Evolutionary conservation across 768 basidiomycete genomes (phyloP).

Genomic region (Lanmaoa rubissima): DNA sequence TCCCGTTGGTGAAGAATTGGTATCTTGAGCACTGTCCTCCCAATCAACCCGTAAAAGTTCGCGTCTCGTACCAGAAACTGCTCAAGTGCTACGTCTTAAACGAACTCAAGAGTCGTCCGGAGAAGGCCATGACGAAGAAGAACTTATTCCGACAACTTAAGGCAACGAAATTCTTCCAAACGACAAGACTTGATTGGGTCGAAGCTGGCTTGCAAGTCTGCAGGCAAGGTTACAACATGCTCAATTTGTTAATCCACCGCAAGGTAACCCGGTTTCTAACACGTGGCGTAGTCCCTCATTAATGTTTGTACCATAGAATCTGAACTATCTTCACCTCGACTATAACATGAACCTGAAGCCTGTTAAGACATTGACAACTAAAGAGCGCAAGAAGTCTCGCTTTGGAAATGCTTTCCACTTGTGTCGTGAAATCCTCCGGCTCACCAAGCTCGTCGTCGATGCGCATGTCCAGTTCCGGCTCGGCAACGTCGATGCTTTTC

Average conservation of each 20-base stretch:
- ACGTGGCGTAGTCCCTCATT: not conserved
- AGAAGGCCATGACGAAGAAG: slow-evolving; percentile 98
- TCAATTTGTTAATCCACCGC: slow-evolving; percentile 97
- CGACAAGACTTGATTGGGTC: slow-evolving; percentile 97
- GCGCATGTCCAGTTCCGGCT: slow-evolving; percentile 98
- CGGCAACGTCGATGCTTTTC: slow-evolving; percentile 98
- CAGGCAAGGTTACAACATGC: slow-evolving; percentile 99
- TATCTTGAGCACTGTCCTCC: slow-evolving; percentile 98
- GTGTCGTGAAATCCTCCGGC: slow-evolving; percentile 94
- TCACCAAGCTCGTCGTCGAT: slow-evolving; percentile 98
- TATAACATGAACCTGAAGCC: slow-evolving; percentile 99
- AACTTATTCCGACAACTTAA: slow-evolving; percentile 94
- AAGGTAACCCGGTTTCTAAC: slow-evolving; percentile 51
- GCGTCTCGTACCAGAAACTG: slow-evolving; percentile 98
- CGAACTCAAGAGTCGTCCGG: slow-evolving; percentile 81
- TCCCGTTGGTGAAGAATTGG: slow-evolving; percentile 97
- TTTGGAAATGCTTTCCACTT: slow-evolving; percentile 99
- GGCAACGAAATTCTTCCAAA: slow-evolving; percentile 99
- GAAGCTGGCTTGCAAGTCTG: slow-evolving; percentile 98
- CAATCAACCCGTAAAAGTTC: slow-evolving; percentile 93
- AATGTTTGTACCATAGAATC: slow-evolving; percentile 47
- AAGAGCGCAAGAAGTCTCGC: slow-evolving; percentile 99
- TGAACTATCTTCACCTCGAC: slow-evolving; percentile 93
- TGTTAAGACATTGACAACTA: slow-evolving; percentile 95
- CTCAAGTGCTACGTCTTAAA: slow-evolving; percentile 95